Evolutionary conservation across 805 yeast species (phyloP).

Genomic region (Saccharomycopsis fermentans): DNA sequence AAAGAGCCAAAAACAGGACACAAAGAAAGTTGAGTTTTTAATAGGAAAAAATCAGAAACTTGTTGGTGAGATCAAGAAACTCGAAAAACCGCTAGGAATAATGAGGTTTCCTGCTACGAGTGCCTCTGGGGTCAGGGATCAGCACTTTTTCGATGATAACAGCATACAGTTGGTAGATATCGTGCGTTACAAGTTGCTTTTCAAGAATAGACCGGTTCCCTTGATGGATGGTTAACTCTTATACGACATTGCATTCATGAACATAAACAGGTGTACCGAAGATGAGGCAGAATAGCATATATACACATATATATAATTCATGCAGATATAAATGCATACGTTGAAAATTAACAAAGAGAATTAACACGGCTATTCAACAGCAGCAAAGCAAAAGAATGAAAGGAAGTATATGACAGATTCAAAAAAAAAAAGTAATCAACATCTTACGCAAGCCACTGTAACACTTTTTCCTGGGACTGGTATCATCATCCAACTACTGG

Average conservation of each 20-base stretch:
- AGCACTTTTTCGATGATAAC: constrained; percentile 19
- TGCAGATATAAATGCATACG: neutral
- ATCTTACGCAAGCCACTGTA: too few relatives aligned
- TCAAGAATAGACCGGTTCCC: constrained; percentile 64
- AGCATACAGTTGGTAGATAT: constrained; percentile 48
- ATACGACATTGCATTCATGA: neutral
- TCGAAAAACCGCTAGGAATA: constrained; percentile 59
- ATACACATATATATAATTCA: too few relatives aligned
- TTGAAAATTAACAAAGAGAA: neutral
- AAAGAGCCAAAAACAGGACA: neutral
- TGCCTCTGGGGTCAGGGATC: constrained; percentile 10
- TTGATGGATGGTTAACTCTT: neutral
- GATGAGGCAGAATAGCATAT: neutral
- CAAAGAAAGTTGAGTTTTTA: constrained; percentile 27
- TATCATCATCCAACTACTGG: too few relatives aligned
- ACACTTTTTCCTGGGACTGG: too few relatives aligned
- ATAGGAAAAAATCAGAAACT: constrained; percentile 65
- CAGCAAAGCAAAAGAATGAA: too few relatives aligned
- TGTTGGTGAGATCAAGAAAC: constrained; percentile 46
- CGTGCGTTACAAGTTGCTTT: constrained; percentile 47
- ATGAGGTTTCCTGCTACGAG: constrained; percentile 33
- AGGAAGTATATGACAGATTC: too few relatives aligned
- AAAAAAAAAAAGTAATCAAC: too few relatives aligned
- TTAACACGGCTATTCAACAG: neutral
- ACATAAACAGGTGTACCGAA: neutral